Conservation (phyloP, 2,329 filamentous ascomycete species). For the Sporothrix pseudoabietina region DNA sequence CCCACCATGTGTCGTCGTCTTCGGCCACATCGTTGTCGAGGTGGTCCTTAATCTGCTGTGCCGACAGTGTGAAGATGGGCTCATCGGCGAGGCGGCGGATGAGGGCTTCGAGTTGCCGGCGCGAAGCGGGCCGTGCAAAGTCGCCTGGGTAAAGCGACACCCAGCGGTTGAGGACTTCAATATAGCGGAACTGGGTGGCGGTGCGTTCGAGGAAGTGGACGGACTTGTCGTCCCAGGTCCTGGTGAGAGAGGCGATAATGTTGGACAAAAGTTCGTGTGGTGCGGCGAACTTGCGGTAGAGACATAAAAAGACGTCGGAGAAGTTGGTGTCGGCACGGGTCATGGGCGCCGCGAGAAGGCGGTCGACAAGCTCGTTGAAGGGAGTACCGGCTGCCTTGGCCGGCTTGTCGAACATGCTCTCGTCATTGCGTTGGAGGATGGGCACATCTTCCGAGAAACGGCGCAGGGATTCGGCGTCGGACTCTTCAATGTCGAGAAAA, state of each 20-base stretch:
- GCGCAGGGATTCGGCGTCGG: slow-evolving; percentile 65
- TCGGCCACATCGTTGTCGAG: slow-evolving; percentile 72
- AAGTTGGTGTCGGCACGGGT: slow-evolving; percentile 90
- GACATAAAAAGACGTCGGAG: slow-evolving; percentile 80
- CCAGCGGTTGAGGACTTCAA: slow-evolving; percentile 86
- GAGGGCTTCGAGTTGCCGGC: slow-evolving; percentile 72
- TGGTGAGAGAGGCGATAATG: slow-evolving; percentile 75
- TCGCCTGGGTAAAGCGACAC: slow-evolving; percentile 88
- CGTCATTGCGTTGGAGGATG: slow-evolving; percentile 66
- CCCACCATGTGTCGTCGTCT: slow-evolving; percentile 93
- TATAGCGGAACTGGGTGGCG: slow-evolving; percentile 77
- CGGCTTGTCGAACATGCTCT: slow-evolving; percentile 59
- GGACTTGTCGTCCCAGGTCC: slow-evolving; percentile 65
- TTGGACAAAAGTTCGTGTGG: slow-evolving; percentile 76
- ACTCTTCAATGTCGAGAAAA: slow-evolving; percentile 70
- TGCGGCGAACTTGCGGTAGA: slow-evolving; percentile 91
- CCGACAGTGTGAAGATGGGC: slow-evolving; percentile 80
- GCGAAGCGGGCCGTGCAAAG: slow-evolving; percentile 78
- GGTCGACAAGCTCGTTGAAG: slow-evolving; percentile 78
- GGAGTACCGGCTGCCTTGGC: slow-evolving; percentile 56
- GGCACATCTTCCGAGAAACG: slow-evolving; percentile 68
- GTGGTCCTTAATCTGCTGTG: slow-evolving; percentile 80
- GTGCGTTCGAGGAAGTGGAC: slow-evolving; percentile 75
- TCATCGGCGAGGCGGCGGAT: slow-evolving; percentile 72
- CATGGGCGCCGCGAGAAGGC: slow-evolving; percentile 78